These are phyloP conservation scores for Aspergillus eucalypticola DNA, from an alignment of 2,329 filamentous ascomycete genomes.

Conservation along the genomic window DNA sequence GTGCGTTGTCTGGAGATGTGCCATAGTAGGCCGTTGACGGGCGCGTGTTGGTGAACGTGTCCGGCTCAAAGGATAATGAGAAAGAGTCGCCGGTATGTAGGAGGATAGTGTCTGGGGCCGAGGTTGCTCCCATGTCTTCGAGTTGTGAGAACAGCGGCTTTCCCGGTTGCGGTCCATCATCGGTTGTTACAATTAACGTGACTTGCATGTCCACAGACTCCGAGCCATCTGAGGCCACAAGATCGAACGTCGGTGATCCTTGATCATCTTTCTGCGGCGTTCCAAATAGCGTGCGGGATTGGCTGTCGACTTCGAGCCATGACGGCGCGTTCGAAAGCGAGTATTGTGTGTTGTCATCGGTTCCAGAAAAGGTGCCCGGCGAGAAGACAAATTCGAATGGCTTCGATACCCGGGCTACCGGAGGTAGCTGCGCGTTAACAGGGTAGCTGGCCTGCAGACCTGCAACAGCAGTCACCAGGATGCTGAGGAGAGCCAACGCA, in stretches of 20 bases:
- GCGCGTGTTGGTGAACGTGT: constrained; percentile 64
- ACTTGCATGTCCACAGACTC: constrained; percentile 66
- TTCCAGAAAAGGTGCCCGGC: constrained; percentile 68
- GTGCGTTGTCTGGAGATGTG: constrained; percentile 73
- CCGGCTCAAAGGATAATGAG: constrained; percentile 67
- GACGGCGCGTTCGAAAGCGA: constrained; percentile 63
- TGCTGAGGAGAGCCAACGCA: constrained; percentile 27
- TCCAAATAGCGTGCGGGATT: constrained; percentile 67
- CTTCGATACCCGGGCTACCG: constrained; percentile 68
- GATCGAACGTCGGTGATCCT: constrained; percentile 61
- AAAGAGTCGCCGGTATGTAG: constrained; percentile 52
- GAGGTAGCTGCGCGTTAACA: constrained; percentile 80
- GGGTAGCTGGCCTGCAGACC: constrained; percentile 61
- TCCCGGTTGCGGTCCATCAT: constrained; percentile 38
- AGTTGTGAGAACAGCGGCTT: constrained; percentile 40
- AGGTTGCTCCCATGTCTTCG: constrained; percentile 36
- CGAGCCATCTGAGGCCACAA: constrained; percentile 68
- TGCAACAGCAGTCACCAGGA: constrained; percentile 35
- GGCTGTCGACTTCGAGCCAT: constrained; percentile 73
- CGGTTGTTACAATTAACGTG: constrained; percentile 67
- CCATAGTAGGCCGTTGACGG: constrained; percentile 71
- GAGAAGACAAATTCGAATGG: constrained; percentile 48
- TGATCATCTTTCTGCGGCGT: constrained; percentile 61
- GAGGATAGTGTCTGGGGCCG: constrained; percentile 41
- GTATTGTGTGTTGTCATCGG: constrained; percentile 61